phyloP scores from a whole-genome alignment of 306 rosid species.

The Rubus idaeus region DNA sequence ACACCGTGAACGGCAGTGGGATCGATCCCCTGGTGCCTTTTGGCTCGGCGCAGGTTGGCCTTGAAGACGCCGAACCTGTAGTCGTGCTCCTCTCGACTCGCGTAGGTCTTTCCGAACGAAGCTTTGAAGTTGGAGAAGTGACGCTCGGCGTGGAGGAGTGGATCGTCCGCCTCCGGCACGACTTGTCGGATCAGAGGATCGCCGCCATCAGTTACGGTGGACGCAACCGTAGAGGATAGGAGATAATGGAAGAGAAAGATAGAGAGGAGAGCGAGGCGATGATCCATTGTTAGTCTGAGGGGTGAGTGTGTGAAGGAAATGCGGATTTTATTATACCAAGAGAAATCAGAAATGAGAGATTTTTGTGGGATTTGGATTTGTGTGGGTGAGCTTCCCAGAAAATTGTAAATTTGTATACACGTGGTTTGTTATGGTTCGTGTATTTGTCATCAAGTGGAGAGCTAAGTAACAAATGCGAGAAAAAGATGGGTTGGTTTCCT shows the following conservation, averaged over 20 bases:
- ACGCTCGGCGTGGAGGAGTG: constrained; percentile 55
- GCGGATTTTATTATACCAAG: neutral
- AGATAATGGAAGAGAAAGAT: constrained; percentile 13
- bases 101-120: constrained; percentile 57
- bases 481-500: neutral
- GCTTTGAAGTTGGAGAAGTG: constrained; percentile 77
- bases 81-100: constrained; percentile 68
- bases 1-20: constrained; percentile 86
- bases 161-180: constrained; percentile 49
- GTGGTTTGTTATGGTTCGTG: constrained; percentile 14
- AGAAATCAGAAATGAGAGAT: constrained; percentile 2
- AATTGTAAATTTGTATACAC: neutral
- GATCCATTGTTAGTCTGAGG: constrained; percentile 15
- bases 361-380: constrained; percentile 11
- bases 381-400: constrained; percentile 22
- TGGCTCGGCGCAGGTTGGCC: constrained; percentile 70
- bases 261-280: neutral
- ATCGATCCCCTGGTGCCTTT: constrained; percentile 70
- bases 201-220: constrained; percentile 25
- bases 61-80: constrained; percentile 70
- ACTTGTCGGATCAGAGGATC: constrained; percentile 71
- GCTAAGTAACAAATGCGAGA: neutral
- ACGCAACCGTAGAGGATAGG: constrained; percentile 30
- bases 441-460: neutral
- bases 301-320: neutral